Conservation (phyloP, 2,329 filamentous ascomycete species). For the Phoma sp. region DNA sequence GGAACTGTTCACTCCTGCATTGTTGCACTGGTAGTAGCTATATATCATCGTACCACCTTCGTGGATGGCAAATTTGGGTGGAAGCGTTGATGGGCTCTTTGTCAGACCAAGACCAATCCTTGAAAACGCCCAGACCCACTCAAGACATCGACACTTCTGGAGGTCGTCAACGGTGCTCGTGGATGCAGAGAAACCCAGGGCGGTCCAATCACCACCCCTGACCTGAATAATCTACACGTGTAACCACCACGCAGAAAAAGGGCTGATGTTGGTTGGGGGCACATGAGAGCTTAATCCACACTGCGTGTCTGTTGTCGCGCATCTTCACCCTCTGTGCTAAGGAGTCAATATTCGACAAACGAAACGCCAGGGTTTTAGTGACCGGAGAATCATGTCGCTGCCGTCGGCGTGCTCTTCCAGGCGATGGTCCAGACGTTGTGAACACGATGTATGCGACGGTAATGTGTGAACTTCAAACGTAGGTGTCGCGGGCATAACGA, state of each 20-base stretch:
- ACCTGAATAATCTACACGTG: background rate
- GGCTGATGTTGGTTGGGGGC: background rate
- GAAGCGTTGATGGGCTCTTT: constrained; percentile 12
- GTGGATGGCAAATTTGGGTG: constrained; percentile 1
- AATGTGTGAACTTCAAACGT: background rate
- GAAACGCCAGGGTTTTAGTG: background rate
- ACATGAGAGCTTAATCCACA: background rate
- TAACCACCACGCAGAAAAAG: background rate
- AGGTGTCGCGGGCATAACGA: background rate
- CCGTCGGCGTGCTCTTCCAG: background rate
- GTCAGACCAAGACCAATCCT: constrained; percentile 12
- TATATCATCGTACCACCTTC: background rate
- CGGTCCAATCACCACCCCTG: constrained; percentile 7
- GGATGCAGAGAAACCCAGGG: constrained; percentile 9
- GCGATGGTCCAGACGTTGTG: background rate
- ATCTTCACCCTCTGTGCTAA: background rate
- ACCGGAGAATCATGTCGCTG: background rate
- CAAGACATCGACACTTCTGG: constrained; percentile 17
- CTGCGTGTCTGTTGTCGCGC: background rate
- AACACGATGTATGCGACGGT: constrained; percentile 5
- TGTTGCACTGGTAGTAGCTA: background rate
- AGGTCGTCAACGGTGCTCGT: constrained; percentile 16
- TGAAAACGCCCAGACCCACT: constrained; percentile 15
- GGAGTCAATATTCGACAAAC: background rate
- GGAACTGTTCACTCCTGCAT: background rate